Base-by-base conservation (phyloP, 2,329 filamentous ascomycete species). In the Diaporthe sp. region DNA sequence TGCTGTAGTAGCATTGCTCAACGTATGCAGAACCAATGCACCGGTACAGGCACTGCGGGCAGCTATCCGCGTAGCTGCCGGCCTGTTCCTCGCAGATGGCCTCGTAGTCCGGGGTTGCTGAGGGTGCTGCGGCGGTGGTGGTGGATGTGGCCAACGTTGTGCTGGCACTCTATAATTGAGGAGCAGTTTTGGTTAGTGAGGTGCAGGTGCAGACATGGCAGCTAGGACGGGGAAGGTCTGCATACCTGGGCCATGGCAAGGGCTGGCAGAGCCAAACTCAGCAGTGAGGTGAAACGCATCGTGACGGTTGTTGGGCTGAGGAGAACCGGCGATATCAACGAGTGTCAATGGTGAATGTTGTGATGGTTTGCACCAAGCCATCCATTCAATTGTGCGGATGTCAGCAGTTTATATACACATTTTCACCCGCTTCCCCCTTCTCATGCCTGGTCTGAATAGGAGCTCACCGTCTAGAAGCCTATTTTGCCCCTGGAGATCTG, bases 1-100 rank as follows among this genome's bases (percentile, higher is more conserved):
- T 61, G 72, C 75, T 74, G 12, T 47, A 74, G 44, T 76, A 76
- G 44, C 75, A 76, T 12, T 76, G 31, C 20, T 68, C 72, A 31
- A 63, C 67, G 47, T 37, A 42, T 2, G 22, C 20, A n/a, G 63
- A 53, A 2, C 65, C 70, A 4, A 67, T 47, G 58, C 75, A 74
- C 10, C 44, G 25, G 22, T 61, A 72, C 17, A 76, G 75, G 51
- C 72, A 76, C 51, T 74, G 75, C 7, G 75, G 67, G 67, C 75
- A 76, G 49, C 39, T 58, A 37, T 74, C 58, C 9, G 58, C 39
- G 25, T 76, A 76, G 22, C 65, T 13, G 6, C 60, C 74, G 15
- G 72, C 67, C 8, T 74, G 58, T 8, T 42, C 53, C 34, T 76
- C 75, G 67, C 75, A 76, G 34, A 76, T 71, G 5, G 58, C 51